Evolutionary conservation across 495 filamentous ascomycete genomes (phyloP).

Genomic region (Daldinia caldariorum): DNA sequence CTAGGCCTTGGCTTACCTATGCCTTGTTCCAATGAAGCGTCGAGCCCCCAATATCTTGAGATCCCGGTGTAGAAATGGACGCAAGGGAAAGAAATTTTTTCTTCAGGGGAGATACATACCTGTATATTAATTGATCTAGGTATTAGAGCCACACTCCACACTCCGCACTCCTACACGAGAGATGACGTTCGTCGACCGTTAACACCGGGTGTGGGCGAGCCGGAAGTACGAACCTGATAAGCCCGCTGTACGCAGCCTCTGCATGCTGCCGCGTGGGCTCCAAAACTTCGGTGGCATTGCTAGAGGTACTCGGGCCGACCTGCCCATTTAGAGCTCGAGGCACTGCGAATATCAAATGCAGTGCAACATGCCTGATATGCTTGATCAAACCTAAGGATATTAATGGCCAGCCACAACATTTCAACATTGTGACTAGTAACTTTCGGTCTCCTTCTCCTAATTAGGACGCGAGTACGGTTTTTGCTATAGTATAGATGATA

Average conservation of each 20-base stretch:
- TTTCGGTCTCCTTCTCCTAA: conserved; percentile 36
- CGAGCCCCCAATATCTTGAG: background rate
- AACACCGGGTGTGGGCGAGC: conserved; percentile 16
- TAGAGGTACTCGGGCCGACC: conserved; percentile 36
- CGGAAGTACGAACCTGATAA: conserved; percentile 20
- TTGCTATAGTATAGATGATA: conserved; percentile 20
- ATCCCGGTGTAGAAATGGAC: background rate
- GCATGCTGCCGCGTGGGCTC: conserved; percentile 37
- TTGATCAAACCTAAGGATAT: conserved; percentile 15
- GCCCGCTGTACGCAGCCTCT: conserved; percentile 26
- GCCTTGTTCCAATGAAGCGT: background rate
- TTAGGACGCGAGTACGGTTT: conserved; percentile 16
- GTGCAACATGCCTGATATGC: conserved; percentile 32
- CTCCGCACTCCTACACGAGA: too few relatives aligned
- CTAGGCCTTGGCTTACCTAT: background rate
- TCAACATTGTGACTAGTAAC: conserved; percentile 27
- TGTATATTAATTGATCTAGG: conserved; percentile 3
- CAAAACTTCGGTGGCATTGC: conserved; percentile 28
- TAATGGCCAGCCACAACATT: conserved; percentile 20
- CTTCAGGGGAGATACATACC: background rate
- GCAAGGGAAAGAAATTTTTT: background rate
- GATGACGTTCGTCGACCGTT: conserved; percentile 32
- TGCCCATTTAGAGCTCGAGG: conserved; percentile 32
- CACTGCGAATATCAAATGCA: conserved; percentile 27
- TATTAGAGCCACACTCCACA: conserved; percentile 20